These are phyloP conservation scores for Ustilago cynodontis DNA, from an alignment of 1,284 basidiomycete species.

Conservation along the genomic window DNA sequence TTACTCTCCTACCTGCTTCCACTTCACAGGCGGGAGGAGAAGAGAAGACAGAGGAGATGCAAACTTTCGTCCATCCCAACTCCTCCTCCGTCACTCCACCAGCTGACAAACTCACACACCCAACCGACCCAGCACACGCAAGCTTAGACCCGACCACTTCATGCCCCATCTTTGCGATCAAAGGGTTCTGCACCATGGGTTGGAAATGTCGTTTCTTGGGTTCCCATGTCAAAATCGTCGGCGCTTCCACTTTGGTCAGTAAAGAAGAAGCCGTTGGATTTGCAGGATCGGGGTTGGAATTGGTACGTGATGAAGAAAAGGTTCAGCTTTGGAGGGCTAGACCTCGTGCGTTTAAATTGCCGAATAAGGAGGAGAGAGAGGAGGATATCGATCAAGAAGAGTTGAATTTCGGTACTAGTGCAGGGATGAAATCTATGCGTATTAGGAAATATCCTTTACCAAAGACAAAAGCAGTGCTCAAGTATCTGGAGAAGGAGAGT, in stretches of 20 bases:
- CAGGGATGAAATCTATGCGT: constrained; percentile 40
- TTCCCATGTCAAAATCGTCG: constrained; percentile 74
- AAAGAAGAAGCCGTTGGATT: constrained; percentile 13
- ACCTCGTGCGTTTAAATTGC: constrained; percentile 25
- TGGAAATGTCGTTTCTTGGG: constrained; percentile 92
- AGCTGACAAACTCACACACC: background rate
- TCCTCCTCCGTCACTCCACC: constrained; percentile 67
- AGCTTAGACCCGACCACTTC: constrained; percentile 74
- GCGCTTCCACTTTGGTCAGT: constrained; percentile 29
- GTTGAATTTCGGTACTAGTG: constrained; percentile 78
- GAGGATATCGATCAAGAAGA: constrained; percentile 77
- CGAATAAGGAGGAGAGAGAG: background rate
- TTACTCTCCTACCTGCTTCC: constrained; percentile 14
- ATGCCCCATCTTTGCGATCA: constrained; percentile 81
- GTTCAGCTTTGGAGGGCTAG: constrained; percentile 59
- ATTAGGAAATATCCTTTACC: constrained; percentile 53
- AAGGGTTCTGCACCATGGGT: constrained; percentile 85
- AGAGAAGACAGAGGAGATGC: constrained; percentile 5
- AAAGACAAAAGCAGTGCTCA: constrained; percentile 54
- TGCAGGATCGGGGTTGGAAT: constrained; percentile 64
- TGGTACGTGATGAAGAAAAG: constrained; percentile 76
- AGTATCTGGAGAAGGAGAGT: constrained; percentile 50
- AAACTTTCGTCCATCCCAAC: constrained; percentile 24
- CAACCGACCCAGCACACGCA: constrained; percentile 62
- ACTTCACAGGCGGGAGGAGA: background rate